Evolutionary conservation across 1,284 basidiomycete species (phyloP).

Genomic region (Cryptococcus hybrid): DNA sequence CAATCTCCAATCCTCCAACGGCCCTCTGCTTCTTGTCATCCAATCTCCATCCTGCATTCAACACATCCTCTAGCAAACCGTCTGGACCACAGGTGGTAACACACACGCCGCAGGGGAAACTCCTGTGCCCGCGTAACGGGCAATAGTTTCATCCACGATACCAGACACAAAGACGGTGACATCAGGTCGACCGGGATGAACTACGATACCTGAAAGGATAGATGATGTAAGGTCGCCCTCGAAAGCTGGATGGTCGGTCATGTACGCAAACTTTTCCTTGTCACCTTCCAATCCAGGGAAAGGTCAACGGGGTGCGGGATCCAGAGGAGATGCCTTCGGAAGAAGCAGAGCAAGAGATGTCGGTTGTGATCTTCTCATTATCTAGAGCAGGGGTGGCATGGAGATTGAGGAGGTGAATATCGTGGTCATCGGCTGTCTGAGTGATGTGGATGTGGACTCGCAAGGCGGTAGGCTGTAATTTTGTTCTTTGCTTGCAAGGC

Average conservation of each 20-base stretch:
- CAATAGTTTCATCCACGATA: slow-evolving; percentile 26
- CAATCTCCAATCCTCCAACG: slow-evolving; percentile 41
- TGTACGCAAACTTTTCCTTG: slow-evolving; percentile 25
- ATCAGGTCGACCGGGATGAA: slow-evolving; percentile 32
- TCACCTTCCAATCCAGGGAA: slow-evolving; percentile 9
- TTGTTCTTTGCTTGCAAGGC: slow-evolving; percentile 23
- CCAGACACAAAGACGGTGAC: slow-evolving; percentile 19
- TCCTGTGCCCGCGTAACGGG: slow-evolving; percentile 14
- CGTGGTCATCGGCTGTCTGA: slow-evolving; percentile 32
- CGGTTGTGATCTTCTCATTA: not conserved
- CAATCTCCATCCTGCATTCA: slow-evolving; percentile 25
- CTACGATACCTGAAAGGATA: slow-evolving; percentile 22
- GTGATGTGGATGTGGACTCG: slow-evolving; percentile 45
- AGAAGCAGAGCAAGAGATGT: slow-evolving; percentile 13
- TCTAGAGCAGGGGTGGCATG: not conserved
- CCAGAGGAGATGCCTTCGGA: not conserved
- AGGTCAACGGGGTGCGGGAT: not conserved
- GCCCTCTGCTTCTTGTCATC: slow-evolving; percentile 23
- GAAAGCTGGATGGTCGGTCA: slow-evolving; percentile 21
- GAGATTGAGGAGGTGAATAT: slow-evolving; percentile 19
- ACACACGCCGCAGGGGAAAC: slow-evolving; percentile 27
- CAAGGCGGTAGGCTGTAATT: slow-evolving; percentile 26
- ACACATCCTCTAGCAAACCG: slow-evolving; percentile 29
- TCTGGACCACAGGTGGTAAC: slow-evolving; percentile 44
- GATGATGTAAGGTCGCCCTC: slow-evolving; percentile 4